Conservation (phyloP, 768 basidiomycete genomes). For the Psilocybe cyanescens region DNA sequence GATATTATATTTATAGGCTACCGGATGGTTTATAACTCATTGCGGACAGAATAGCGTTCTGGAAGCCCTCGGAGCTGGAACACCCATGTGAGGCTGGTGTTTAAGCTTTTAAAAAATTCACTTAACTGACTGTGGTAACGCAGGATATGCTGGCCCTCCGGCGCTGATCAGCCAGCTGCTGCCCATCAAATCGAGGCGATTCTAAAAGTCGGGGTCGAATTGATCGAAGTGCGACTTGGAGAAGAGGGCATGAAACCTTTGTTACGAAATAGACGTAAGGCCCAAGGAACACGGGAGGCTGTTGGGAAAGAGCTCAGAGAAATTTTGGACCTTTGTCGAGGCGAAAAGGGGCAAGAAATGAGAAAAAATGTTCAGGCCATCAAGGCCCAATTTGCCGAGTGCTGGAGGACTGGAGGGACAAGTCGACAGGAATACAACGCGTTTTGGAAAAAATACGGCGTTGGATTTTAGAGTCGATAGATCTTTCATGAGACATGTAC, state of each 20-base stretch:
- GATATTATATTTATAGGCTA: conserved; percentile 8
- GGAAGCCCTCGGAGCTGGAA: conserved; percentile 13
- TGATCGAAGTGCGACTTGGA: conserved; percentile 17
- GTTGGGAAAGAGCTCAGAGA: conserved; percentile 11
- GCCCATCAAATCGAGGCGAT: conserved; percentile 3
- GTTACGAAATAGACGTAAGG: conserved; percentile 7
- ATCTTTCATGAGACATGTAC: too few species aligned
- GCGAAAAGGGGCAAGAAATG: conserved; percentile 5
- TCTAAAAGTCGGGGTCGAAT: conserved; percentile 12
- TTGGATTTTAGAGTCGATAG: too few species aligned
- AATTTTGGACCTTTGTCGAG: conserved; percentile 5
- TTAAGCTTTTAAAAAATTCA: too few species aligned
- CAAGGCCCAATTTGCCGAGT: background rate
- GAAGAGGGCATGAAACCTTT: conserved; percentile 13
- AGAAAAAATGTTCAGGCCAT: conserved; percentile 1
- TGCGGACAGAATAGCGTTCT: conserved; percentile 18
- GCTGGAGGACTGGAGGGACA: conserved; percentile 9
- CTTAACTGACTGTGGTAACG: background rate
- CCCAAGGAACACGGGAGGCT: conserved; percentile 14
- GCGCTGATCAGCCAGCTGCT: conserved; percentile 11
- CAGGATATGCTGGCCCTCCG: conserved; percentile 18
- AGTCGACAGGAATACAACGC: conserved; percentile 5
- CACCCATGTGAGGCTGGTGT: conserved; percentile 11
- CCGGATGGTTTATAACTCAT: conserved; percentile 21
- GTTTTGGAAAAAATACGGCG: background rate